phyloP scores from a whole-genome alignment of 345 rosid genomes.

The Luvunga scandens region DNA sequence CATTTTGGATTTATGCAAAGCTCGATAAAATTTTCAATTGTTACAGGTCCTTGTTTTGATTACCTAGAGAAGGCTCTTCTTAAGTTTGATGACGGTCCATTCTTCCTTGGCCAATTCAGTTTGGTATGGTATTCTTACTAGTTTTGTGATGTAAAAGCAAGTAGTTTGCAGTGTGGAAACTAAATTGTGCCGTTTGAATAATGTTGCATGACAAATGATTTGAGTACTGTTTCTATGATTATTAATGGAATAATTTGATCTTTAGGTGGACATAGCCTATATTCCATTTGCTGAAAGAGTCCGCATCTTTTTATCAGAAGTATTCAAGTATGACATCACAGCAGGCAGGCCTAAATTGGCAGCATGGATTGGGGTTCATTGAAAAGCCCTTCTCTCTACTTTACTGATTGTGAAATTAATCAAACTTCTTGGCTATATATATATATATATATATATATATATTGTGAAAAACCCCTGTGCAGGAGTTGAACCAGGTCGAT shows the following conservation, averaged over 20 bases:
- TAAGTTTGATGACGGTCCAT: conserved; percentile 77
- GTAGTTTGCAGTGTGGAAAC: neutral
- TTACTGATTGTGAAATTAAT: neutral
- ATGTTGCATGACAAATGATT: too few relatives aligned
- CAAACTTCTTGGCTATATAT: neutral
- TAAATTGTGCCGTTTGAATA: neutral
- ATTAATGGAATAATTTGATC: conserved; percentile 2
- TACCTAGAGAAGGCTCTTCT: conserved; percentile 60
- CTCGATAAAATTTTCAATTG: neutral
- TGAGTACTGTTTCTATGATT: too few relatives aligned
- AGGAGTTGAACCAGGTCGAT: neutral
- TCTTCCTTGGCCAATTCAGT: conserved; percentile 79
- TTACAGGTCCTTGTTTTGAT: conserved; percentile 67
- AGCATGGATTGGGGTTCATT: conserved; percentile 68
- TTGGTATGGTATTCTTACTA: conserved; percentile 36
- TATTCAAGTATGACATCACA: conserved; percentile 52
- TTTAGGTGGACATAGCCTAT: conserved; percentile 74
- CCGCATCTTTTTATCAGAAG: conserved; percentile 47
- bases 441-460: neutral
- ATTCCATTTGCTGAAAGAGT: conserved; percentile 68
- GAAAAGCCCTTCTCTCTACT: neutral
- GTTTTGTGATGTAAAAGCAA: neutral
- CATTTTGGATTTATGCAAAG: neutral
- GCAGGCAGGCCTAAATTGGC: conserved; percentile 73
- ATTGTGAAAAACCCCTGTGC: neutral